These are phyloP conservation scores for Nepenthes gracilis DNA, from an alignment of 148 eudicot species.

Conservation along the genomic window DNA sequence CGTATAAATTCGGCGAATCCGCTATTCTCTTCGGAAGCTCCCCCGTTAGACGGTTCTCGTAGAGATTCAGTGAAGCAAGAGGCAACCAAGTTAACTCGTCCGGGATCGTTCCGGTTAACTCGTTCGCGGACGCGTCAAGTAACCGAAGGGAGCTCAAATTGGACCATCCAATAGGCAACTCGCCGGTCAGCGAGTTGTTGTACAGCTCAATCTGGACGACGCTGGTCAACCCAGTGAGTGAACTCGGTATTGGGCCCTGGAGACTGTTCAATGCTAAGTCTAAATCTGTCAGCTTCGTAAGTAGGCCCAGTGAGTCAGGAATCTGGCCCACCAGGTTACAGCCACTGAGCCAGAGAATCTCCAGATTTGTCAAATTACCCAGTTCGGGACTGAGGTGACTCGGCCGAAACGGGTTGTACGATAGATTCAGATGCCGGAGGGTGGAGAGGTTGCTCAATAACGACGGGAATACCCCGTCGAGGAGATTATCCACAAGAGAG, in stretches of 20 bases:
- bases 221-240: slow-evolving; percentile 38
- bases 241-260: slow-evolving; percentile 45
- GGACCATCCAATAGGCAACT: slow-evolving; percentile 59
- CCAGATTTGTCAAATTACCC: slow-evolving; percentile 37
- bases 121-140: slow-evolving; percentile 58
- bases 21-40: slow-evolving; percentile 39
- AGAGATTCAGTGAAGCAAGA: slow-evolving; percentile 49
- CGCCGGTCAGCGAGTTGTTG: slow-evolving; percentile 50
- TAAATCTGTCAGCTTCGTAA: slow-evolving; percentile 30
- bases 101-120: slow-evolving; percentile 50
- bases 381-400: slow-evolving; percentile 50
- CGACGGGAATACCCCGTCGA: slow-evolving; percentile 54
- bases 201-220: slow-evolving; percentile 57
- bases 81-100: slow-evolving; percentile 42
- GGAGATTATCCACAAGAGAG: slow-evolving; percentile 36
- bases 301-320: slow-evolving; percentile 51
- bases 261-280: slow-evolving; percentile 50
- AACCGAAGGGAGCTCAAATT: slow-evolving; percentile 30
- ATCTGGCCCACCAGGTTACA: slow-evolving; percentile 50
- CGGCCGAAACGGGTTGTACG: slow-evolving; percentile 55
- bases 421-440: slow-evolving; percentile 46
- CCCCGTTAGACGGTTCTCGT: slow-evolving; percentile 53
- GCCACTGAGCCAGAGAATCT: slow-evolving; percentile 43
- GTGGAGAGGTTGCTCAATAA: slow-evolving; percentile 41
- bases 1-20: slow-evolving; percentile 48